Conservation (phyloP, 2,329 filamentous ascomycete genomes). For the Fusarium sp. region DNA sequence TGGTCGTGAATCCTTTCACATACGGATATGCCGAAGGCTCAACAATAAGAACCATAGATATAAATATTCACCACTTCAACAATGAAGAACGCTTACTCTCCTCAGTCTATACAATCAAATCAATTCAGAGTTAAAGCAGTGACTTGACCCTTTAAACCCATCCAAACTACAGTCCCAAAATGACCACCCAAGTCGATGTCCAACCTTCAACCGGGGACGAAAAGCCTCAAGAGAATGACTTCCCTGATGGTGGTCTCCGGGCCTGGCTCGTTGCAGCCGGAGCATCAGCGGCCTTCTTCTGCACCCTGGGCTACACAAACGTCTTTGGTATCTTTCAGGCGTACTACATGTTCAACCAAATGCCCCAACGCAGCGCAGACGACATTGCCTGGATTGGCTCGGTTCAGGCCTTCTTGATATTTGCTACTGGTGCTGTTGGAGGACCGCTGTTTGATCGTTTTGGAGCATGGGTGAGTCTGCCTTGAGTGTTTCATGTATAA, state of each 20-base stretch:
- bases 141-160: background rate
- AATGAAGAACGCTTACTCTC: too few relatives aligned
- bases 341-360: constrained; percentile 43
- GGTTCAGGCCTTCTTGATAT: constrained; percentile 42
- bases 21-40: background rate
- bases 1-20: background rate
- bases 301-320: constrained; percentile 45
- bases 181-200: background rate
- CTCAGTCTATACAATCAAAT: background rate
- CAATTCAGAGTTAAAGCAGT: background rate
- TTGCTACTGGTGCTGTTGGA: constrained; percentile 47
- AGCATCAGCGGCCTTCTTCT: constrained; percentile 40
- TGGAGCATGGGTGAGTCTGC: constrained; percentile 51
- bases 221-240: background rate
- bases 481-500: constrained; percentile 44
- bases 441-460: constrained; percentile 57
- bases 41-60: background rate
- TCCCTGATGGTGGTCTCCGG: constrained; percentile 11
- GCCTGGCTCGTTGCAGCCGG: constrained; percentile 36
- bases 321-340: constrained; percentile 46
- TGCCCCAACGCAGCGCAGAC: constrained; percentile 36
- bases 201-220: background rate
- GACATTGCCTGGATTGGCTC: constrained; percentile 46
- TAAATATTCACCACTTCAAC: background rate
- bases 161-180: background rate